Base-by-base conservation (phyloP, 345 rosid genomes). In the Abelmoschus esculentus region DNA sequence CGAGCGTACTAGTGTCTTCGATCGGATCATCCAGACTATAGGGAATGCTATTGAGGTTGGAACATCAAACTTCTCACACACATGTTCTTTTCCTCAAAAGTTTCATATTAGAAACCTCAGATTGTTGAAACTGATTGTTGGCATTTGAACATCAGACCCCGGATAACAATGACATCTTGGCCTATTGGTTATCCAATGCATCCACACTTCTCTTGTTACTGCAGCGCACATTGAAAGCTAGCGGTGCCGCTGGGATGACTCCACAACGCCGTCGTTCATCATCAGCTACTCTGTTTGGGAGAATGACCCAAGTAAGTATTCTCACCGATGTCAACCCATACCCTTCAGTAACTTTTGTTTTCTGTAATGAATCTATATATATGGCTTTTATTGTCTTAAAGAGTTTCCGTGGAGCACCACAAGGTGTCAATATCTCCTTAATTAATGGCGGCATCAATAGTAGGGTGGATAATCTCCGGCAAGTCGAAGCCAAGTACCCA, bases 401-500 rank as follows among this genome's bases (percentile, higher is more conserved):
- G 96, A 92, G 96, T 80, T 92, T 92, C 89, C 96, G 98, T 3
- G 96, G 96, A 44, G 13, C 93, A 50, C 98, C 98, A 1, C 96
- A 85, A 79, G 98, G 98, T 55, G 88, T 90, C 66, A 92, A 86
- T 77, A 82, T 88, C 71, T 81, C 93, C 74, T 64, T 90, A 65
- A 83, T 90, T 57, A 90, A 89, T 19, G 84, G 89, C 44, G 74
- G 88, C 61, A 77, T 75, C 55, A 83, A 73, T 50, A 84, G 87
- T 22, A 96, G 93, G 80, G 86, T 72, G 46, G 92, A 88, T 72
- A 67, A 79, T 46, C 78, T 93, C 75, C 79, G 90, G 66, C 97
- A 93, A 87, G 97, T 93, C 62, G 98, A 93, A 79, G 98, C 98
- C 46, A 93, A 93, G 77, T 93, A 93, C 78, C 98, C 98, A 1